Conservation (phyloP, 257 asterid species). For the Lycium barbarum region DNA sequence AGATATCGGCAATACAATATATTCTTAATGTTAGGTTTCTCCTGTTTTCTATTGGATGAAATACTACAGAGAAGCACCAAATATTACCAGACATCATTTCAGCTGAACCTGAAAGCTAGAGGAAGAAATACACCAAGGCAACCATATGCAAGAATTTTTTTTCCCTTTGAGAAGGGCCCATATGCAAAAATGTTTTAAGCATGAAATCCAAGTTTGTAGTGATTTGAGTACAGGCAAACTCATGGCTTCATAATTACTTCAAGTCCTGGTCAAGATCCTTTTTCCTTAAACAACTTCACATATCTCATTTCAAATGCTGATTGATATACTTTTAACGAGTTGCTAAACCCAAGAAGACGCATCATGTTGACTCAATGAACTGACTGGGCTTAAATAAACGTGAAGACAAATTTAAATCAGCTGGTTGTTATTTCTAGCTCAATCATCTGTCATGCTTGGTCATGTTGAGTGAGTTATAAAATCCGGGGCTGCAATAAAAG, state of each 20-base stretch:
- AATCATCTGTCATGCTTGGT: neutral
- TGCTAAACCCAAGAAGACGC: neutral
- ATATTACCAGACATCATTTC: neutral
- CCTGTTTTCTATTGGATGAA: neutral
- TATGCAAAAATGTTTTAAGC: neutral
- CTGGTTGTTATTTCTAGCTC: neutral
- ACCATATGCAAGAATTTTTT: neutral
- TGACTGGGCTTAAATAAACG: neutral
- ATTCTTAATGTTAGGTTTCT: neutral
- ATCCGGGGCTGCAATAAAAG: neutral
- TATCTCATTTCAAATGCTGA: neutral
- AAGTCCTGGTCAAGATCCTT: neutral
- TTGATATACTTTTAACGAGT: neutral
- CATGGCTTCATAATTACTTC: neutral
- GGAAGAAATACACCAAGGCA: neutral
- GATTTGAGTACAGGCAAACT: neutral
- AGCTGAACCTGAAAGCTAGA: neutral
- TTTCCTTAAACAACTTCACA: neutral
- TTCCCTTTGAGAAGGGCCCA: too few relatives aligned
- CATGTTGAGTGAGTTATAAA: conserved; percentile 1
- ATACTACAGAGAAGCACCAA: neutral
- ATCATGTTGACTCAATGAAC: neutral
- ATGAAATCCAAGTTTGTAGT: neutral
- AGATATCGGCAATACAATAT: neutral
- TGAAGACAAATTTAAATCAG: neutral